Percentiles rank a stretch among this genome's conserved stretches.
Evolutionary conservation across 73 alveolate genomes (phyloP).

Genomic region (Breviolum minutum): DNA sequence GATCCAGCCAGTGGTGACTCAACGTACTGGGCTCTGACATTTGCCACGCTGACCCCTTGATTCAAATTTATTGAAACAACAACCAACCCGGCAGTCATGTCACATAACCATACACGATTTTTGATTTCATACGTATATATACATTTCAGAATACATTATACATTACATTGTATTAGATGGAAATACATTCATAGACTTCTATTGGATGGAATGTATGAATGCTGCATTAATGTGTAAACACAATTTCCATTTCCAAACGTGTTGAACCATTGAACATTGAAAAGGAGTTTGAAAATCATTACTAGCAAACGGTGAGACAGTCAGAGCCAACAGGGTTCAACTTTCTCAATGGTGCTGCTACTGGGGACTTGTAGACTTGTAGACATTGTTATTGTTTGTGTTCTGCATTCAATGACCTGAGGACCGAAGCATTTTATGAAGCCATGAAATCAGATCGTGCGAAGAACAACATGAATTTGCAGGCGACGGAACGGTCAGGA

Average conservation of each 20-base stretch:
- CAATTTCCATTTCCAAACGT: too few species aligned
- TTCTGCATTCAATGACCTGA: neutral
- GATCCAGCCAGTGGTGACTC: neutral
- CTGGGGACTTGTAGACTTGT: neutral
- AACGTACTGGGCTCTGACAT: slow-evolving; percentile 3
- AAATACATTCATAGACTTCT: too few species aligned
- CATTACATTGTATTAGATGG: too few species aligned
- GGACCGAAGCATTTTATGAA: slow-evolving; percentile 44
- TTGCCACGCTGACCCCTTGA: slow-evolving; percentile 10
- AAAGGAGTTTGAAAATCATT: neutral
- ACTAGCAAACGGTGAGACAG: neutral
- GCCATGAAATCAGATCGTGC: neutral
- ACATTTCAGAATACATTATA: too few species aligned
- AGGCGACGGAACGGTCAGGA: neutral
- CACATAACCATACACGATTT: neutral
- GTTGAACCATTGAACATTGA: too few species aligned
- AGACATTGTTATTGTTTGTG: neutral
- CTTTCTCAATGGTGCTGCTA: neutral
- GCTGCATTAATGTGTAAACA: too few species aligned
- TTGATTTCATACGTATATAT: neutral
- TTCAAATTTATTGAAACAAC: neutral
- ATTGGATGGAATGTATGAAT: too few species aligned
- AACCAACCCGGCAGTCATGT: neutral
- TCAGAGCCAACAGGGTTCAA: neutral
- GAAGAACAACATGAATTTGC: neutral